Evolutionary conservation across 2,329 filamentous ascomycete genomes (phyloP), one percentile per base, ranked within the genome.

Genomic region (Claviceps sp.): DNA sequence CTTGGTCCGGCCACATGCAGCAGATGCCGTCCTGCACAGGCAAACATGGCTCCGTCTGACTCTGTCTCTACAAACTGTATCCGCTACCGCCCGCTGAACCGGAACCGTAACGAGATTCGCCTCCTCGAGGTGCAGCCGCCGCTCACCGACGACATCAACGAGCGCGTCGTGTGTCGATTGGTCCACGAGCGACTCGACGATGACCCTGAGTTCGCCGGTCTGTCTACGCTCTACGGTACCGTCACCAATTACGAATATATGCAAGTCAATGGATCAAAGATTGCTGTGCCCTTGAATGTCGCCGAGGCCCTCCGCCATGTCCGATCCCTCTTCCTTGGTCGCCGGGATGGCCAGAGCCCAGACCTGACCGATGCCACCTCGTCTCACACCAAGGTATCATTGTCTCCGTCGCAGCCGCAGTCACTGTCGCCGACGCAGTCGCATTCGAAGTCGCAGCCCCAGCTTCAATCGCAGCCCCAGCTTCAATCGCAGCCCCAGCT

Each of bases 61-160:
- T 34, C 26, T 46, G 16, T 8, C 36, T 38, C 26, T 45, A 47
- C 48, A 42, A 36, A 48, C 34, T 53, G 34, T n/a, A 52, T 57
- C 49, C 54, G 55, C 46, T 57, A 53, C 54, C 52, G 52, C 24
- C 52, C 54, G 26, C 54, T 63, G 46, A 56, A 60, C 49, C 52
- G 55, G 43, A 54, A 57, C 20, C 55, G 54, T 47, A 58, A 54
- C 52, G 65, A 67, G 54, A 57, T 67, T 20, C 65, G 65, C 26
- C 55, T 67, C 50, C 55, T 68, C 9, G 65, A 67, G 55, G 55
- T 68, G 40, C 60, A 64, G 45, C 59, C 65, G 7, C 53, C 60
- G 16, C 52, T 57, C 13, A 55, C 52, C 26, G 57, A 55, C 54
- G 55, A 53, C 45, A 54, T 63, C 49, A 58, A 57, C 24, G 65